Base-by-base conservation (phyloP, 2,329 filamentous ascomycete genomes). In the Ceratocystis cubensis region DNA sequence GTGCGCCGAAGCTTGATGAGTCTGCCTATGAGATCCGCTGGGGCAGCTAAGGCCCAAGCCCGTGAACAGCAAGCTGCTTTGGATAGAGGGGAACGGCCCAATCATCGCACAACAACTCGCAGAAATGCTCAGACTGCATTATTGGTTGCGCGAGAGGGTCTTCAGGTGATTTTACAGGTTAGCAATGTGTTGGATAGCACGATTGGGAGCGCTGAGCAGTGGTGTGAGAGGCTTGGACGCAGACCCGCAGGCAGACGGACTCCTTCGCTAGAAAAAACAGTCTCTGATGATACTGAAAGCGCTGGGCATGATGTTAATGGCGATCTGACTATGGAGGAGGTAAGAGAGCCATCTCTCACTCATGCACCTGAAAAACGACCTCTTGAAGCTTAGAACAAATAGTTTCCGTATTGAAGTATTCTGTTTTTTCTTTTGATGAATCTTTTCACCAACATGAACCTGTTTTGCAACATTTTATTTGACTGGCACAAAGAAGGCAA, bases 101-200 rank as follows among this genome's bases (percentile, higher is more conserved):
- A 50, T 22, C 64, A 66, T 59, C 64, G 67, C 22, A 63, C 67
- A 3, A 46, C 65, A 10, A 66, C 64, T 1, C 61, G 67, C 17
- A 81, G 86, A 30, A 80, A 81, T 64, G 91, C 90, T 0, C 87
- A 91, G 71, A 82, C 88, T 50, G 91, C 95, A 66, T 78, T 97
- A 13, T 85, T 94, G 1, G 84, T 97, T 64, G 93, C 93, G 5
- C 88, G 88, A 72, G 93, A 97, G 74, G 91, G 92, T 0, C 79
- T 97, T 15, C 91, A 96, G 71, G 96, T 97, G 88, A 91, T 97
- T 81, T 83, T 85, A 0, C 91, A 96, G 74, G 91, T 99, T 63
- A 94, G 87, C 50, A 85, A 87, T 4, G 89, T 96, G 1, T 82
- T 97, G 7, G 89, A 95, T 71, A 88, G 91, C 65, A 97, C 94